These are phyloP conservation scores for Zasmidium angulare DNA, from an alignment of 2,329 filamentous ascomycete genomes.

Conservation along the genomic window DNA sequence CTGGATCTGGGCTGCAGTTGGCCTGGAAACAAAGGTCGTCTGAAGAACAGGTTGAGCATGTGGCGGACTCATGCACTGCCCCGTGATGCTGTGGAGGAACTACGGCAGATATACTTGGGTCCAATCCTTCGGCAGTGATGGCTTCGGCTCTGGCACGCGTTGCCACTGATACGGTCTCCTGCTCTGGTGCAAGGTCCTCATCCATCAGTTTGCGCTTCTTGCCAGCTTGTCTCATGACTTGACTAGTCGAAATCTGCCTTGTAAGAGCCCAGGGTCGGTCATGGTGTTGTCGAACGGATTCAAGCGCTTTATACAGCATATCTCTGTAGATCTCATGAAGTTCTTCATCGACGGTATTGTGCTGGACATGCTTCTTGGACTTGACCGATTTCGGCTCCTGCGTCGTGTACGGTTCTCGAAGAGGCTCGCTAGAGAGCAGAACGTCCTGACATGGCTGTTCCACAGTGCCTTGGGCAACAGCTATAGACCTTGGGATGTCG, in stretches of 20 bases:
- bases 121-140: neutral
- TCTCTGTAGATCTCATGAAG: constrained; percentile 40
- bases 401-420: constrained; percentile 50
- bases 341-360: constrained; percentile 30
- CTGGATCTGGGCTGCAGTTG: neutral
- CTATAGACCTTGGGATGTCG: constrained; percentile 70
- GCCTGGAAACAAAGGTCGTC: neutral
- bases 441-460: constrained; percentile 41
- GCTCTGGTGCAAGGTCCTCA: neutral
- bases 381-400: constrained; percentile 56
- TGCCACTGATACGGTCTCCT: neutral
- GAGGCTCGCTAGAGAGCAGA: constrained; percentile 48
- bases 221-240: neutral
- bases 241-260: neutral
- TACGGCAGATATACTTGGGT: neutral
- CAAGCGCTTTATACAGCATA: constrained; percentile 42
- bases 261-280: constrained; percentile 37
- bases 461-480: constrained; percentile 60
- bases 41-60: neutral
- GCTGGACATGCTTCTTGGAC: constrained; percentile 44
- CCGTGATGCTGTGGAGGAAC: neutral
- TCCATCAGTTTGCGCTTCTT: constrained; percentile 26
- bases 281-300: constrained; percentile 30
- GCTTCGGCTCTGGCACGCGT: neutral
- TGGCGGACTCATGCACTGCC: neutral